A percentile compares a stretch with the other conserved stretches of the same genome.
Conservation (phyloP, 2,329 filamentous ascomycete genomes). For the Cytospora leucostoma region DNA sequence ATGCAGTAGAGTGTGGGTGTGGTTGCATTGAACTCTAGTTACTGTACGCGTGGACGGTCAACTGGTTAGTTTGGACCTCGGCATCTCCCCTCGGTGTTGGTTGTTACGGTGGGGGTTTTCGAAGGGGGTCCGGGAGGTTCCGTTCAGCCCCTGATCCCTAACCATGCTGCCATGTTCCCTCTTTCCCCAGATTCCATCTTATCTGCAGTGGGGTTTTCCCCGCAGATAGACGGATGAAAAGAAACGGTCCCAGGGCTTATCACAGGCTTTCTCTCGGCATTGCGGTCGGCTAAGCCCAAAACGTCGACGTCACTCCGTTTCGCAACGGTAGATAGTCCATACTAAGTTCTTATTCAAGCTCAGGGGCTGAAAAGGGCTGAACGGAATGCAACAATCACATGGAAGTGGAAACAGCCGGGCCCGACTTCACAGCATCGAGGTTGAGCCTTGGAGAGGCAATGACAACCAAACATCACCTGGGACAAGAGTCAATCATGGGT, state of each 20-base stretch:
- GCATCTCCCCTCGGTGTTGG: neutral
- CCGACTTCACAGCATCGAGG: neutral
- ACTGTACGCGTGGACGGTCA: too few species aligned
- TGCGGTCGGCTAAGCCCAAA: conserved; percentile 26
- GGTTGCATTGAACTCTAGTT: neutral
- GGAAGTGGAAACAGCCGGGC: neutral
- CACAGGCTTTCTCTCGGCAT: conserved; percentile 25
- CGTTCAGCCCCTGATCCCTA: neutral
- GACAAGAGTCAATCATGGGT: neutral
- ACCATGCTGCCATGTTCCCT: neutral
- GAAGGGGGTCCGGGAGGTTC: neutral
- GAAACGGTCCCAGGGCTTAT: conserved; percentile 9
- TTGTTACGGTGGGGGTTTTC: neutral
- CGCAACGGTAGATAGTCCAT: neutral
- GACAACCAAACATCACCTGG: neutral
- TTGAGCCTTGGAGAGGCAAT: neutral
- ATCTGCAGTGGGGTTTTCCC: conserved; percentile 5
- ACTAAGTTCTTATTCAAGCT: neutral
- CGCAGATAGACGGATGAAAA: conserved; percentile 17
- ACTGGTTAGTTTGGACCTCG: neutral
- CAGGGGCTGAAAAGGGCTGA: neutral
- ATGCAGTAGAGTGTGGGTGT: neutral
- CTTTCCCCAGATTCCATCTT: conserved; percentile 1
- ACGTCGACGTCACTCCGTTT: conserved; percentile 26
- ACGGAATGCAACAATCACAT: conserved; percentile 17